These are phyloP conservation scores for Lachnum nothofagi DNA, from an alignment of 2,329 filamentous ascomycete genomes.

Conservation along the genomic window DNA sequence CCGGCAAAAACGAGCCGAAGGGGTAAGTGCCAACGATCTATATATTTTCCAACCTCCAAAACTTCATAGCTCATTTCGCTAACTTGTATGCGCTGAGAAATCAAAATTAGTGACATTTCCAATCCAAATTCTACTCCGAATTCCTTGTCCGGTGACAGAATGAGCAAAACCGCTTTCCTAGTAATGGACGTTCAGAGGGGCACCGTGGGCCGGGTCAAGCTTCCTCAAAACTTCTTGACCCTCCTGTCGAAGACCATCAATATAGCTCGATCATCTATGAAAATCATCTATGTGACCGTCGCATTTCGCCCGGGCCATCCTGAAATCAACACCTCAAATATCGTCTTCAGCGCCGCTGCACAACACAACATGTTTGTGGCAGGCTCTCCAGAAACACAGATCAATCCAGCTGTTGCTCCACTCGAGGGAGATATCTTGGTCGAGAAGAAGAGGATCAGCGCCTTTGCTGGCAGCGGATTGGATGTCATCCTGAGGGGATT, in stretches of 20 bases:
- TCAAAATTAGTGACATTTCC: no score
- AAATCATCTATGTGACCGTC: constrained; percentile 34
- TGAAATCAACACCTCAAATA: constrained; percentile 30
- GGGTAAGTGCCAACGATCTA: no score
- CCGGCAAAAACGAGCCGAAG: no score
- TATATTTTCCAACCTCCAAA: no score
- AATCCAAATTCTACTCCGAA: no score
- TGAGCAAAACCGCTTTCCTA: constrained; percentile 29
- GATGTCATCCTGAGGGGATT: constrained; percentile 33
- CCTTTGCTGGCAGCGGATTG: constrained; percentile 34
- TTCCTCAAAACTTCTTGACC: constrained; percentile 24
- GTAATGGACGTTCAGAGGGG: constrained; percentile 36
- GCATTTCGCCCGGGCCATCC: constrained; percentile 32
- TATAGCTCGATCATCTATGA: constrained; percentile 9
- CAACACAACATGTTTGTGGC: constrained; percentile 25
- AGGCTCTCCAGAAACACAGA: constrained; percentile 23
- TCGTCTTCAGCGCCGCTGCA: constrained; percentile 17
- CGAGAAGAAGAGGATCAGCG: constrained; percentile 35
- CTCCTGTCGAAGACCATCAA: constrained; percentile 25
- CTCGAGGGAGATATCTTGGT: constrained; percentile 29
- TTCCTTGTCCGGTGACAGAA: no score
- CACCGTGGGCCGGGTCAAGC: constrained; percentile 24
- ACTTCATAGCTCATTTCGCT: no score
- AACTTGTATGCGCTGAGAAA: no score
- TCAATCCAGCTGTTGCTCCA: constrained; percentile 19